Conservation (phyloP, 129 eudicot genomes). For the Lonicera japonica region DNA sequence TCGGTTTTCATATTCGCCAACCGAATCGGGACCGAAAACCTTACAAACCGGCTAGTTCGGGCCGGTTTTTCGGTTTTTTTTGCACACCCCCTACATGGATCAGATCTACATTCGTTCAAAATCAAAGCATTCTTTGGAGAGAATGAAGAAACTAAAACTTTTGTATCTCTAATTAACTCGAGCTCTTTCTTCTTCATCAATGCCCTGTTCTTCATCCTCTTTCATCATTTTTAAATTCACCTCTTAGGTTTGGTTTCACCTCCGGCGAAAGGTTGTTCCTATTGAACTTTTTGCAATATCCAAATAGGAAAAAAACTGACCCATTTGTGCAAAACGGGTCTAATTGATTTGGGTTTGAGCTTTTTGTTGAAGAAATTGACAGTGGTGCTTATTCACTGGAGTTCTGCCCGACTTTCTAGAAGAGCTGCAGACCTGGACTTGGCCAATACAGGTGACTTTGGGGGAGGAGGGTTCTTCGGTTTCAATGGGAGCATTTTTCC, state of each 20-base stretch:
- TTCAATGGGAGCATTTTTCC: slow-evolving; percentile 12
- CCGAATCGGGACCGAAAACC: no score
- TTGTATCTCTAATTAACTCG: not conserved
- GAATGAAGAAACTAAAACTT: not conserved
- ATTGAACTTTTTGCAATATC: slow-evolving; percentile 25
- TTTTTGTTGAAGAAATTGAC: slow-evolving; percentile 8
- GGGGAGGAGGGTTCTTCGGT: slow-evolving; percentile 77
- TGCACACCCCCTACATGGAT: no score
- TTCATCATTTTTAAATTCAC: slow-evolving; percentile 2
- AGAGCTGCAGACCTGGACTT: slow-evolving; percentile 53
- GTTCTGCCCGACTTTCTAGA: slow-evolving; percentile 1
- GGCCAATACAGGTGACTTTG: slow-evolving; percentile 88
- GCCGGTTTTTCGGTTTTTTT: no score
- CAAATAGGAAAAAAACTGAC: slow-evolving; percentile 27
- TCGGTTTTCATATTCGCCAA: no score
- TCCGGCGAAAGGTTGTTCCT: slow-evolving; percentile 15
- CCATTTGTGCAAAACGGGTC: slow-evolving; percentile 19
- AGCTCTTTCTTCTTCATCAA: not conserved
- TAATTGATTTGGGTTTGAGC: slow-evolving; percentile 17
- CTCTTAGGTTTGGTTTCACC: slow-evolving; percentile 6
- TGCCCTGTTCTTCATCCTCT: not conserved
- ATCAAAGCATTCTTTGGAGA: slow-evolving; percentile 58
- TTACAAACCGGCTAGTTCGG: no score
- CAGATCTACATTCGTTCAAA: slow-evolving; percentile 74
- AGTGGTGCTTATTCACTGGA: slow-evolving; percentile 12